Evolutionary conservation across 1,284 basidiomycete species (phyloP), one percentile per base, ranked within the genome.

Genomic region (Ceratobasidium sp.): DNA sequence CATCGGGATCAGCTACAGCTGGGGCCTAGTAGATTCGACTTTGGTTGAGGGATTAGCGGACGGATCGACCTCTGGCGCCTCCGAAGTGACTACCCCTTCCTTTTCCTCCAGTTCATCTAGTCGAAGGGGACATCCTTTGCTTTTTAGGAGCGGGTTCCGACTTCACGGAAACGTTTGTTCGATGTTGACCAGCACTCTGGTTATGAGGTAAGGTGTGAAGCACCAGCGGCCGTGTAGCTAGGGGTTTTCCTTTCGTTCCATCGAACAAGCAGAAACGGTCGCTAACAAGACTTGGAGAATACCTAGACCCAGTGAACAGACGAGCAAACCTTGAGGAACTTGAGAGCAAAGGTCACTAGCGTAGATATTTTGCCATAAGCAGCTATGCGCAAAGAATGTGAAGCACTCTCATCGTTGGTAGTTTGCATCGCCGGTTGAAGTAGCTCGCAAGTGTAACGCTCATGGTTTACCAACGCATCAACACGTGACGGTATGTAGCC

Each of bases 181-280:
- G 7, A 6, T 63, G 39, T 58, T 56, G 73, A 18, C 69, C 60
- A 13, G 53, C 79, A 60, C 73, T 53, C 4, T n/a, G 58, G 18
- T 79, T 72, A 3, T 85, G 80, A 15, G 93, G 92, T 1, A 92
- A 84, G 0, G 94, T 94, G 82, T 95, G 93, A 3, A 95, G 85
- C 0, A 91, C 86, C 15, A 95, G 83, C 0, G 91, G 88, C 72
- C 84, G 86, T 33, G 87, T 84, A 63, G n/a, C n/a, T n/a, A n/a
- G 64, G 90, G 89, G 80, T 91, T 87, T 72, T 89, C 86, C 93
- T 95, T 82, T 44, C 51, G 28, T 6, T 7, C 18, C 20, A 23
- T 79, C 66, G 58, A 46, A 46, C 13, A 58, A 6, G 53, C 77
- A 55, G n/a, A n/a, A 44, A 60, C 77, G 46, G 46, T 61, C 7